Conservation (phyloP, 2,329 filamentous ascomycete species). For the Graphiopsis chlorocephala region DNA sequence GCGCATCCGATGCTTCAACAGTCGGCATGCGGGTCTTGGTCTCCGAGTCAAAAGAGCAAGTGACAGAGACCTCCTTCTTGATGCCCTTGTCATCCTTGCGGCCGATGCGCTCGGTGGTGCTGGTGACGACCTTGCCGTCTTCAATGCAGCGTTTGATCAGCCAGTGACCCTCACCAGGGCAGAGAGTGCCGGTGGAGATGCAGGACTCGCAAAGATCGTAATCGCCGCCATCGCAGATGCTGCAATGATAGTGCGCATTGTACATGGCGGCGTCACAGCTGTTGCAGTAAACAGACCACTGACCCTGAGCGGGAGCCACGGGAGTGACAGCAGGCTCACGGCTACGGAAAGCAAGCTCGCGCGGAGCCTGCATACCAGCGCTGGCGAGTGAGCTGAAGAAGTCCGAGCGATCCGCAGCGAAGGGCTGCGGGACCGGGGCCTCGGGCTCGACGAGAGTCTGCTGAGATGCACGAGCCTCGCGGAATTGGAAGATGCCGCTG, state of each 20-base stretch:
- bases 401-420: slow-evolving; percentile 30
- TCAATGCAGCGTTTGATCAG: slow-evolving; percentile 85
- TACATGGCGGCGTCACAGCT: slow-evolving; percentile 75
- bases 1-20: slow-evolving; percentile 22
- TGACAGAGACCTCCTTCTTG: slow-evolving; percentile 43
- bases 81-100: slow-evolving; percentile 51
- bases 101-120: slow-evolving; percentile 76
- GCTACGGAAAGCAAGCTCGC: slow-evolving; percentile 39
- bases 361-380: slow-evolving; percentile 28
- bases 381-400: slow-evolving; percentile 24
- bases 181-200: slow-evolving; percentile 71
- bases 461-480: slow-evolving; percentile 33
- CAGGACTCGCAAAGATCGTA: slow-evolving; percentile 88
- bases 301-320: slow-evolving; percentile 20
- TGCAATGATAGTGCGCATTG: slow-evolving; percentile 89
- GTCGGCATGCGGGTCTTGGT: slow-evolving; percentile 33
- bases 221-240: slow-evolving; percentile 87
- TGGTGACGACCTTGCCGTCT: slow-evolving; percentile 76
- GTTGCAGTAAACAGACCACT: slow-evolving; percentile 92
- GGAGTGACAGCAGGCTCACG: slow-evolving; percentile 38
- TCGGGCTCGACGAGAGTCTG: slow-evolving; percentile 35
- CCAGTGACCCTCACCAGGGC: slow-evolving; percentile 80
- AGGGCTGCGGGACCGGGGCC: slow-evolving; percentile 42
- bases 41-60: slow-evolving; percentile 42
- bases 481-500: slow-evolving; percentile 39